A percentile compares a stretch with the other conserved stretches of the same genome.
Evolutionary conservation across 164 flowering plant genomes (phyloP).

Genomic region (Kalanchoe fedtschenkoi): DNA sequence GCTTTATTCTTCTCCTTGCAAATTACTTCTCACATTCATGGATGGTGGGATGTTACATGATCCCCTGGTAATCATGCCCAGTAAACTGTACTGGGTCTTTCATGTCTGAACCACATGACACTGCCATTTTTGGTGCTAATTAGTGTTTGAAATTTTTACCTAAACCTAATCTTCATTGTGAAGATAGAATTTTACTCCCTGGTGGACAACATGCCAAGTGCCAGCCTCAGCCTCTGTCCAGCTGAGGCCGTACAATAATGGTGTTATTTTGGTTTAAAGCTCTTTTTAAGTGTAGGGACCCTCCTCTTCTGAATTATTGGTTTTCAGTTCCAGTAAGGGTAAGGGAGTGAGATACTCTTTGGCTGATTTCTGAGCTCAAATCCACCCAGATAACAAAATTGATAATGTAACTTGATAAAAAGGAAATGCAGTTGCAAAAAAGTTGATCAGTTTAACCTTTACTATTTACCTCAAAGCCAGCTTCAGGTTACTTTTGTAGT

Average conservation of each 20-base stretch:
- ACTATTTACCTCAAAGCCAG: too few species aligned
- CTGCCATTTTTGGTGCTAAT: not conserved
- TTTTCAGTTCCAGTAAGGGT: not conserved
- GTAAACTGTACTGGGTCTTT: not conserved
- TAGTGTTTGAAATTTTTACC: not conserved
- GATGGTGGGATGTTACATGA: not conserved
- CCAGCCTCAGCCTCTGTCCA: not conserved
- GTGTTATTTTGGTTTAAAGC: not conserved
- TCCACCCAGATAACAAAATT: too few species aligned
- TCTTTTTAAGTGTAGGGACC: not conserved
- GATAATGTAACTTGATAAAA: too few species aligned
- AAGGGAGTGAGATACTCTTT: not conserved
- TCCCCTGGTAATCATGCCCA: too few species aligned
- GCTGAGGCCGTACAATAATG: conserved; percentile 1
- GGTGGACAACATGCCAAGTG: conserved; percentile 3
- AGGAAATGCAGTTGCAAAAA: too few species aligned
- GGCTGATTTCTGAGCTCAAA: not conserved
- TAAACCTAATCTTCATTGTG: not conserved
- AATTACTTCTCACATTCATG: not conserved
- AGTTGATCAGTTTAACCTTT: too few species aligned
- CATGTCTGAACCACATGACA: not conserved
- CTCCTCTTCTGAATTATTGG: not conserved
- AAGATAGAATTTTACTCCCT: not conserved
- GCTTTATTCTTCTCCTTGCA: conserved; percentile 1
- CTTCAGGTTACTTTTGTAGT: too few species aligned